Evolutionary conservation across 805 yeast genomes (phyloP).

Genomic region (Lipomyces mesembrius): DNA sequence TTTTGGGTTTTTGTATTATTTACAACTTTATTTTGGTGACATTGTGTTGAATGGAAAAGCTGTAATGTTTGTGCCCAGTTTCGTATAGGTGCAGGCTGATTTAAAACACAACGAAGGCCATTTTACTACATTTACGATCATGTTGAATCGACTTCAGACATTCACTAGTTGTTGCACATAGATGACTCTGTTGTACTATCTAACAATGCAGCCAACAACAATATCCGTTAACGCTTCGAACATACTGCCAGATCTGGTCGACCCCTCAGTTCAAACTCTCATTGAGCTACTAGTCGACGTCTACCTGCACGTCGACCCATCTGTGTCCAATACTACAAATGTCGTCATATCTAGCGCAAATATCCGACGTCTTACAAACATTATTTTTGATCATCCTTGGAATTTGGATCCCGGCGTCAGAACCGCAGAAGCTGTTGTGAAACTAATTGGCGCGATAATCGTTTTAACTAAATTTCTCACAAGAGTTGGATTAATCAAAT

Average conservation of each 20-base stretch:
- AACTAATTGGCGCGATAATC: slow-evolving; percentile 16
- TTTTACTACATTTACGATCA: too few relatives aligned
- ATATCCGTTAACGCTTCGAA: neutral
- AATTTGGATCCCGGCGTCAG: slow-evolving; percentile 1
- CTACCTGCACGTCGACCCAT: neutral
- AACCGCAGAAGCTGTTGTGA: slow-evolving; percentile 18
- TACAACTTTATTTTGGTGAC: neutral
- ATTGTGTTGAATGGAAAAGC: too few relatives aligned
- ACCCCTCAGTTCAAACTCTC: slow-evolving; percentile 3
- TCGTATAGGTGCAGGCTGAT: neutral
- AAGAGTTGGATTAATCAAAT: slow-evolving; percentile 17
- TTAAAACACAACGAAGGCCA: neutral
- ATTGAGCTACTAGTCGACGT: neutral
- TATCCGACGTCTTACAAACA: neutral
- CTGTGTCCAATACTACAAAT: neutral
- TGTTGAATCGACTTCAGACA: neutral
- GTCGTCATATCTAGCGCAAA: neutral
- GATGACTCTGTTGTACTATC: neutral
- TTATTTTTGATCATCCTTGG: neutral
- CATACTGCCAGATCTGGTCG: slow-evolving; percentile 1
- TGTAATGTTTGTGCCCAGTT: neutral
- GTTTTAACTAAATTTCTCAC: slow-evolving; percentile 16
- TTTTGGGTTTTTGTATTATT: neutral
- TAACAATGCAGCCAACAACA: neutral
- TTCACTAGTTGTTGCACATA: neutral